A percentile compares a stretch with the other conserved stretches of the same genome.
Evolutionary conservation across 495 filamentous ascomycete species (phyloP).

Genomic region (Xylaria palmicola): DNA sequence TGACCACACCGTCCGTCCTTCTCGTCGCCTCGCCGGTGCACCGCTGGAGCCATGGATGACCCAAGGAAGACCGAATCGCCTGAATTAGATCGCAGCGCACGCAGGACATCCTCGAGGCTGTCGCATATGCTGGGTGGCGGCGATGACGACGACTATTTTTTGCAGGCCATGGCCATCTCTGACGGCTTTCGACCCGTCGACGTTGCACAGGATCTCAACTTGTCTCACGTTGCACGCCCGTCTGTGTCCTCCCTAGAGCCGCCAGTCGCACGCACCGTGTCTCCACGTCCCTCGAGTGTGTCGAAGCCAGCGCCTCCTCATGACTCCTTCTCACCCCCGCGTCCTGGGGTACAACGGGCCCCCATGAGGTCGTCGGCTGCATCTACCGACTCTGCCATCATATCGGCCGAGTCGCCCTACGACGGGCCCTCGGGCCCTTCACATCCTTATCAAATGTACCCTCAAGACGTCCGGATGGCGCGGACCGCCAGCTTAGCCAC

Average conservation of each 20-base stretch:
- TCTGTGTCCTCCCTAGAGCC: conserved; percentile 18
- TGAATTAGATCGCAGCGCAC: conserved; percentile 36
- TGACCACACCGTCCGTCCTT: conserved; percentile 4
- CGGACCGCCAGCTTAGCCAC: conserved; percentile 66
- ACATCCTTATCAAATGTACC: conserved; percentile 84
- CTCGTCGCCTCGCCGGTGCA: neutral
- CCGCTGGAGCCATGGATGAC: conserved; percentile 34
- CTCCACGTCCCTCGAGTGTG: conserved; percentile 47
- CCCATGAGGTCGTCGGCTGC: conserved; percentile 29
- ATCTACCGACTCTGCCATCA: conserved; percentile 43
- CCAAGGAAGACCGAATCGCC: conserved; percentile 28
- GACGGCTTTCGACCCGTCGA: conserved; percentile 44
- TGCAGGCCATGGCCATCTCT: conserved; percentile 41
- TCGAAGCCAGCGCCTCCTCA: conserved; percentile 41
- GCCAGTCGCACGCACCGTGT: conserved; percentile 18
- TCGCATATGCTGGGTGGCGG: conserved; percentile 24
- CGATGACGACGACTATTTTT: conserved; percentile 38
- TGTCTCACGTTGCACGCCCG: conserved; percentile 17
- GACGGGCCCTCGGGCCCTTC: conserved; percentile 68
- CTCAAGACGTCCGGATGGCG: conserved; percentile 66
- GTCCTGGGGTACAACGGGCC: conserved; percentile 36
- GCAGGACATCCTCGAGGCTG: conserved; percentile 33
- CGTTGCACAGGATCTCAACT: conserved; percentile 32
- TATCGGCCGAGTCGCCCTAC: conserved; percentile 58
- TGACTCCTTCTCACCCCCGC: conserved; percentile 43